Percentiles rank a stretch among this genome's conserved stretches.
phyloP scores from a whole-genome alignment of 192 early-diverging fungal species.

The Mortierella claussenii region DNA sequence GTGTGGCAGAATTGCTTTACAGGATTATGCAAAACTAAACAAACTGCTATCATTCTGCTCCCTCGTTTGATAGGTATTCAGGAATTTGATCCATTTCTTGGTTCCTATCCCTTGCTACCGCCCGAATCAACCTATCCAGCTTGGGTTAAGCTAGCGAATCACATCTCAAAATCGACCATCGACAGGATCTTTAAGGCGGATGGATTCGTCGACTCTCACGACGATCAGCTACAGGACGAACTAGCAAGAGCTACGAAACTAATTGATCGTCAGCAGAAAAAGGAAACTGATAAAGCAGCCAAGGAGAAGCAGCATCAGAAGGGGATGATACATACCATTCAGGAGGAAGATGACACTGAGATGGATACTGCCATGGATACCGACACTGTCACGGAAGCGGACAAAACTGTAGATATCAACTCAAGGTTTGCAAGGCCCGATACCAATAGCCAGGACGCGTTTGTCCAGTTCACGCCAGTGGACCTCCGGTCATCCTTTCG shows the following conservation, averaged over 20 bases:
- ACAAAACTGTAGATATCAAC: neutral
- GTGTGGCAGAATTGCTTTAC: too few species aligned
- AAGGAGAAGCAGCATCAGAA: slow-evolving; percentile 6
- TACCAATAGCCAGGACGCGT: slow-evolving; percentile 8
- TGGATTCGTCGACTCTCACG: slow-evolving; percentile 51
- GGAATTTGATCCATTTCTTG: slow-evolving; percentile 82
- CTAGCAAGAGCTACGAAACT: slow-evolving; percentile 56
- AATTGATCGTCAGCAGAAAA: slow-evolving; percentile 72
- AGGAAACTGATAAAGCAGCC: slow-evolving; percentile 46
- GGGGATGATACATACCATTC: slow-evolving; percentile 18
- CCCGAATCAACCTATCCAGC: slow-evolving; percentile 70
- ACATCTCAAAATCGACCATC: slow-evolving; percentile 62
- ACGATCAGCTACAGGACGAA: slow-evolving; percentile 61
- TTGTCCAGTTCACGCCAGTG: slow-evolving; percentile 73
- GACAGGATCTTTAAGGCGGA: slow-evolving; percentile 7
- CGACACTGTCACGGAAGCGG: neutral
- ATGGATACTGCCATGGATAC: slow-evolving; percentile 11
- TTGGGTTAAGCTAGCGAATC: slow-evolving; percentile 81
- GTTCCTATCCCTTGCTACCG: slow-evolving; percentile 81
- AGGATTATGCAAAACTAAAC: too few species aligned
- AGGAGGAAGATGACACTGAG: slow-evolving; percentile 21
- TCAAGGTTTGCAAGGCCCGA: neutral
- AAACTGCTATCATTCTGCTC: too few species aligned
- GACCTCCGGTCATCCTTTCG: slow-evolving; percentile 89
- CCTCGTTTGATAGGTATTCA: slow-evolving; percentile 77